Conservation (phyloP, 2,329 filamentous ascomycete species). For the Rutstroemia sp. region DNA sequence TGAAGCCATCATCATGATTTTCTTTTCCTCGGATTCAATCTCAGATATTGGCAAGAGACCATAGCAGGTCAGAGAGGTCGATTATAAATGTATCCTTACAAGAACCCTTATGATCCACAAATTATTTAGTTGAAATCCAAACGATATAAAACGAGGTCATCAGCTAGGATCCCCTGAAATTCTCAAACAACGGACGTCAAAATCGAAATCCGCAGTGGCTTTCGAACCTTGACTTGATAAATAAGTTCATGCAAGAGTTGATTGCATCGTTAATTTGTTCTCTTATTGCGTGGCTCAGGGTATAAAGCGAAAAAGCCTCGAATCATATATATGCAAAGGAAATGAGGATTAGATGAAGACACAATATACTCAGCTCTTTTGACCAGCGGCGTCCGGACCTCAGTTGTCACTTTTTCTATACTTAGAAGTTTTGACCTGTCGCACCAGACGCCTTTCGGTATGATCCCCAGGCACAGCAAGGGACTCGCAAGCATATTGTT, state of each 20-base stretch:
- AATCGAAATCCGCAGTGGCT: background rate
- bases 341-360: too few species aligned
- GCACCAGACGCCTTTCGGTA: background rate
- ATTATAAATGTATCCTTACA: background rate
- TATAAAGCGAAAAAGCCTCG: background rate
- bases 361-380: background rate
- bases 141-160: conserved; percentile 7
- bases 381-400: background rate
- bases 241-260: background rate
- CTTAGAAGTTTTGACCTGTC: background rate
- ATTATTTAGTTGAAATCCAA: background rate
- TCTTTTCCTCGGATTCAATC: background rate
- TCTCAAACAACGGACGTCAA: conserved; percentile 6
- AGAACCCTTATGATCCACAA: background rate
- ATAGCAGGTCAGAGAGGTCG: background rate
- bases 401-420: background rate
- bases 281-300: background rate
- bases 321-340: background rate
- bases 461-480: background rate
- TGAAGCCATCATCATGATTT: background rate
- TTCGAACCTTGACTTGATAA: background rate
- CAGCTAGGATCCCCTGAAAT: conserved; percentile 7
- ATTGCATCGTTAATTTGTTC: background rate
- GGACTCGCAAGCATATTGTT: background rate
- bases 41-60: background rate